Base-by-base conservation (phyloP, 139 green algal species). In the Tetraselmis striata region DNA sequence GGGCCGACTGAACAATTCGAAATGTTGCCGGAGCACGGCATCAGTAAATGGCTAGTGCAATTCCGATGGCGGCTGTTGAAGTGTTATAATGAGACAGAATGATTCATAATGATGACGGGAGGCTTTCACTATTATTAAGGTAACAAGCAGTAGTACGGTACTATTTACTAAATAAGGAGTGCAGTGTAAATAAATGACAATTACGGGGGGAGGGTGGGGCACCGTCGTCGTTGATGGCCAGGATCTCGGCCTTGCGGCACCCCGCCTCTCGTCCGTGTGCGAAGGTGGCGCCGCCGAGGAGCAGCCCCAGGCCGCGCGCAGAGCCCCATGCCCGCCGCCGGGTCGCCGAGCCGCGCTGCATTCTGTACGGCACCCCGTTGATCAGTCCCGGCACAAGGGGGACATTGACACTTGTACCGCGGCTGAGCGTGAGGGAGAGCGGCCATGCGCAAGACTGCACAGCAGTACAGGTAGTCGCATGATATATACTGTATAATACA, bases 171-270 rank as follows among this genome's bases (percentile, higher is more conserved):
- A n/a, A n/a, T n/a, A n/a, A n/a, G n/a, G n/a, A n/a, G n/a, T n/a
- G n/a, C n/a, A n/a, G n/a, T n/a, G n/a, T 67, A 67, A 67, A 5
- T 5, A 67, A 18, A 67, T 67, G 45, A 67, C 18, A 67, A 67
- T 67, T 67, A 67, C 11, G 45, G 18, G 5, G 18, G 11, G 45
- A 18, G 45, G 18, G 18, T 18, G 18, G 45, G 45, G 5, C 32
- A 86, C 87, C 83, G 76, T 89, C 91, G 80, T 96, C 92, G 79
- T 95, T 94, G 80, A 97, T 97, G 0, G 93, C 93, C 22, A 97
- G 85, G 28, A 97, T 95, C 79, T 97, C 93, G 0, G 91, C 92
- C 27, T 86, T 94, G 0, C 23, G 77, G 86, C 90, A 95, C n/a
- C 91, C 92, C 0, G 67, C 76, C 0, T 59, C 80, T n/a, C 27